These are phyloP conservation scores for Fusarium begoniae DNA, from an alignment of 2,329 filamentous ascomycete genomes.

Conservation along the genomic window DNA sequence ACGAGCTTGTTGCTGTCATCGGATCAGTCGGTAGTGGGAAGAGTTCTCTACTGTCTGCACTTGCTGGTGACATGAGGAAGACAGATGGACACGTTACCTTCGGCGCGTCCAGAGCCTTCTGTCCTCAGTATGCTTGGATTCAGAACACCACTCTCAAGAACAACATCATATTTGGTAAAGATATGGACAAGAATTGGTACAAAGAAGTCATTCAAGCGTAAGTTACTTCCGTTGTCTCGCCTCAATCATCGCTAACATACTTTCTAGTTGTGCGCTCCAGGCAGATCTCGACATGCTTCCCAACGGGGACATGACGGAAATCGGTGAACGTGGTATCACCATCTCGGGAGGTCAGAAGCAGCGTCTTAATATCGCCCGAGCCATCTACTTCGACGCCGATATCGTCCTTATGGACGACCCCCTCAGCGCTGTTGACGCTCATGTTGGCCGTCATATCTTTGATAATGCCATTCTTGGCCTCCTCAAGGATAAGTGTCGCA, in stretches of 20 bases:
- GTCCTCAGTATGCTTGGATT: conserved; percentile 97
- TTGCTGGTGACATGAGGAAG: conserved; percentile 94
- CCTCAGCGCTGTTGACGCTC: conserved; percentile 74
- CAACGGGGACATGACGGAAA: conserved; percentile 87
- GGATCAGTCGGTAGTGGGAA: conserved; percentile 91
- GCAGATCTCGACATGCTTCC: conserved; percentile 95
- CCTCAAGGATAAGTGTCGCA: conserved; percentile 86
- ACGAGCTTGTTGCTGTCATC: conserved; percentile 86
- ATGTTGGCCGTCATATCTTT: conserved; percentile 81
- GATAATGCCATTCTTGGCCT: conserved; percentile 93
- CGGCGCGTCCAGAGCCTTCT: conserved; percentile 86
- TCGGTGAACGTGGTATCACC: conserved; percentile 94
- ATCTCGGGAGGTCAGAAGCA: conserved; percentile 97
- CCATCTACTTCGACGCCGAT: conserved; percentile 75
- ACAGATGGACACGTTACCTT: conserved; percentile 78
- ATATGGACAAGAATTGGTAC: conserved; percentile 81
- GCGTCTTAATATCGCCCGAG: conserved; percentile 89
- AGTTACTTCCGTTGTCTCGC: conserved; percentile 35
- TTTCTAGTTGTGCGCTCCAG: conserved; percentile 75
- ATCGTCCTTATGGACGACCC: conserved; percentile 77
- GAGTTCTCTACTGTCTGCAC: conserved; percentile 84
- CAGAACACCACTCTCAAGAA: conserved; percentile 88
- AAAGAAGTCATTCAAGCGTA: conserved; percentile 80
- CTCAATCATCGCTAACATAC: not conserved
- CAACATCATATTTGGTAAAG: conserved; percentile 91